Evolutionary conservation across 768 basidiomycete genomes (phyloP).

Genomic region (Boletus tylopilopsis): DNA sequence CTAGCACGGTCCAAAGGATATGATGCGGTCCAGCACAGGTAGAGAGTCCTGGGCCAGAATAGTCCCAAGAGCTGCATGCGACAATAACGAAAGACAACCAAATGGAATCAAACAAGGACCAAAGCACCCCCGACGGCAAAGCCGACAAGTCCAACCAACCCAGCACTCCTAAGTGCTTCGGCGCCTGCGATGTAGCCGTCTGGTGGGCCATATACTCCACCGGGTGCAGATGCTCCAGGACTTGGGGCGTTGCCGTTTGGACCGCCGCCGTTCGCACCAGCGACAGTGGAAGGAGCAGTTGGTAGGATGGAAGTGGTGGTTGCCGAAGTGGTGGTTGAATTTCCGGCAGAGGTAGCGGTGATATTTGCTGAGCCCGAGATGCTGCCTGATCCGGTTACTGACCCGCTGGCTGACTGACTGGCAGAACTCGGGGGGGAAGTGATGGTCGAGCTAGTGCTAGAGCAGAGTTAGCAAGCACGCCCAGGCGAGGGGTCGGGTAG

Average conservation of each 20-base stretch:
- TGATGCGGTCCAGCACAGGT: constrained; percentile 12
- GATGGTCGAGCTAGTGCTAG: constrained; percentile 41
- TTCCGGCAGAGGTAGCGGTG: constrained; percentile 21
- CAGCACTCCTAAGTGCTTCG: constrained; percentile 41
- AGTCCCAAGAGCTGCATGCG: constrained; percentile 9
- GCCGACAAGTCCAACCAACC: constrained; percentile 42
- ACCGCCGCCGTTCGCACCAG: constrained; percentile 48
- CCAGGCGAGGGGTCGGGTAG: constrained; percentile 10
- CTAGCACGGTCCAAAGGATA: constrained; percentile 17
- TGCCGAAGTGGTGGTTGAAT: constrained; percentile 31
- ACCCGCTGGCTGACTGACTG: constrained; percentile 18
- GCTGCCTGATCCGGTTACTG: constrained; percentile 22
- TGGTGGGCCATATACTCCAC: constrained; percentile 60
- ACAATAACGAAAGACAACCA: neutral
- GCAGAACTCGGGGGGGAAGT: constrained; percentile 42
- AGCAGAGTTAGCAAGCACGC: constrained; percentile 36
- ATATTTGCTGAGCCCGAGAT: constrained; percentile 18
- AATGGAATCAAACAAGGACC: constrained; percentile 37
- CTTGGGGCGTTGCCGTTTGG: constrained; percentile 45
- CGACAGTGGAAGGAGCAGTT: constrained; percentile 54
- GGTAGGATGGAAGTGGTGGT: constrained; percentile 29
- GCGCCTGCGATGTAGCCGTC: constrained; percentile 65
- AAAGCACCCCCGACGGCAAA: constrained; percentile 48
- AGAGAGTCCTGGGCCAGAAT: neutral
- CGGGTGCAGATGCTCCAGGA: constrained; percentile 46